phyloP scores from a whole-genome alignment of 2,329 filamentous ascomycete genomes.

The Arthroderma sp. region DNA sequence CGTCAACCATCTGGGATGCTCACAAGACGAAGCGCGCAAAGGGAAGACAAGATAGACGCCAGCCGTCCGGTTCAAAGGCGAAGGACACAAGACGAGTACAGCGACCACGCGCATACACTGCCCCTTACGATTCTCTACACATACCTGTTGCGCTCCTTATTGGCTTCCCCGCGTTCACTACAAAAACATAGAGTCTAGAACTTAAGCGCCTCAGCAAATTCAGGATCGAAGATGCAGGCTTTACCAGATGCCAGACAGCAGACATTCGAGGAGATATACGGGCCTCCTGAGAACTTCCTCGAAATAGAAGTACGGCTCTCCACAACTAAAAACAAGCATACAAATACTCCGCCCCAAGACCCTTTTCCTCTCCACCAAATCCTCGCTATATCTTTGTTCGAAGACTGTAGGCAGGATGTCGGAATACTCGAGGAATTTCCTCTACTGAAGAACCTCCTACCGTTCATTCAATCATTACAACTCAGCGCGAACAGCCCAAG shows the following conservation, averaged over 20 bases:
- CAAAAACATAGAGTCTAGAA: background rate
- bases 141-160: background rate
- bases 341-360: background rate
- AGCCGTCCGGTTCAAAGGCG: too few species aligned
- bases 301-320: constrained; percentile 62
- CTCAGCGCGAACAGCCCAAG: background rate
- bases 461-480: too few species aligned
- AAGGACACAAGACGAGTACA: too few species aligned
- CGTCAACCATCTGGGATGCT: too few species aligned
- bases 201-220: background rate
- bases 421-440: too few species aligned
- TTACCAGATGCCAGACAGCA: constrained; percentile 64
- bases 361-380: background rate
- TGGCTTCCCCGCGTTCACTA: background rate
- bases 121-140: background rate
- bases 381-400: background rate
- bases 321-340: background rate
- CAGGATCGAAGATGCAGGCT: constrained; percentile 39
- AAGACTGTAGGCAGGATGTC: too few species aligned
- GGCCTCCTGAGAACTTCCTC: constrained; percentile 93
- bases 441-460: too few species aligned
- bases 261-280: constrained; percentile 98
- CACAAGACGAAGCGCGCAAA: too few species aligned
- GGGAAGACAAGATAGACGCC: too few species aligned
- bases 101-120: background rate